These are phyloP conservation scores for Neurospora pannonica DNA, from an alignment of 495 filamentous ascomycete genomes.

Conservation along the genomic window DNA sequence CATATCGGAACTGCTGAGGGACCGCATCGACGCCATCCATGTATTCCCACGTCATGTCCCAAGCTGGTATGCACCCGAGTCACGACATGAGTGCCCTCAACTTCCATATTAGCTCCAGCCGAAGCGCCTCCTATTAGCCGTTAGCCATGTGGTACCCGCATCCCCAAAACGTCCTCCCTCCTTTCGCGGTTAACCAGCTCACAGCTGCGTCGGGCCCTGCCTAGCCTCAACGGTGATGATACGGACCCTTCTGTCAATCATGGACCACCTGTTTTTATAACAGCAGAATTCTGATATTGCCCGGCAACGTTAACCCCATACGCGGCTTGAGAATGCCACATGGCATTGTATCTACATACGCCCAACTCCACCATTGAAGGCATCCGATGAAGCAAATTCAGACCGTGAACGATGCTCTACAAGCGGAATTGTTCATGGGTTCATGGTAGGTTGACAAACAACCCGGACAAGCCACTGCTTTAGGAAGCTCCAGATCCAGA, in stretches of 20 bases:
- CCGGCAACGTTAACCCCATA: neutral
- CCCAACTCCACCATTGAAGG: neutral
- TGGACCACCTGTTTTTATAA: neutral
- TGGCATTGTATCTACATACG: neutral
- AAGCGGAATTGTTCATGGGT: neutral
- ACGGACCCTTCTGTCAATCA: constrained; percentile 5
- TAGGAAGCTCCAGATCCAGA: constrained; percentile 5
- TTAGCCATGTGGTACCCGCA: constrained; percentile 9
- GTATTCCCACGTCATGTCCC: neutral
- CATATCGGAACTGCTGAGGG: constrained; percentile 8
- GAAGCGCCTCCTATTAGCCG: constrained; percentile 14
- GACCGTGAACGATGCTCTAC: neutral
- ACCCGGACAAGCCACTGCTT: constrained; percentile 1
- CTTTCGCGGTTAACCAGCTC: constrained; percentile 21
- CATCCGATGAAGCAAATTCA: neutral
- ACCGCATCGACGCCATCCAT: neutral
- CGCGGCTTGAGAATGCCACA: neutral
- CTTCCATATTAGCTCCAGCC: constrained; percentile 6
- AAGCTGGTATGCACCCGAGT: neutral
- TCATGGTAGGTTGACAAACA: neutral
- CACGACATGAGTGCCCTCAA: neutral
- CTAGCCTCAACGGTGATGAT: constrained; percentile 21
- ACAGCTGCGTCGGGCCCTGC: constrained; percentile 9
- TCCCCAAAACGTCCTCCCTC: constrained; percentile 5
- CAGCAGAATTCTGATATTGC: neutral